Percentiles rank a stretch among this genome's conserved stretches.
phyloP scores from a whole-genome alignment of 2,329 filamentous ascomycete species.

The Westerdykella sp. region DNA sequence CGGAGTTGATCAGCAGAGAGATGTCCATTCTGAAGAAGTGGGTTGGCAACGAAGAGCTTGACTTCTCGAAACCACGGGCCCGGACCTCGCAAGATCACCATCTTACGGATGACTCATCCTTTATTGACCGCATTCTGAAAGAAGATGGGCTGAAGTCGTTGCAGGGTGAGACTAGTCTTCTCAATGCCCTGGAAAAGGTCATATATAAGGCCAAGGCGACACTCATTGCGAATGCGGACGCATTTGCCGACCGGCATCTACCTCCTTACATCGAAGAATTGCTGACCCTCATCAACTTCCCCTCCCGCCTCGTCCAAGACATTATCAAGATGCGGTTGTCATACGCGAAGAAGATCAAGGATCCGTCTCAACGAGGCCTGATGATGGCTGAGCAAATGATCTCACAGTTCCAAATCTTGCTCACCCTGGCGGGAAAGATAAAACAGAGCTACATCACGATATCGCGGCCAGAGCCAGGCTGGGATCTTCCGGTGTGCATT shows the following conservation, averaged over 20 bases:
- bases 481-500: constrained; percentile 92
- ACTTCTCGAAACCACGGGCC: constrained; percentile 72
- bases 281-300: constrained; percentile 93
- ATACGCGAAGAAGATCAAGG: constrained; percentile 92
- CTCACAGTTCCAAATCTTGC: constrained; percentile 84
- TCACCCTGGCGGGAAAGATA: constrained; percentile 86
- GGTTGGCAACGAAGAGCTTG: constrained; percentile 93
- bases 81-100: constrained; percentile 64
- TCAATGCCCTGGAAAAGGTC: constrained; percentile 74
- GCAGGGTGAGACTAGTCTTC: constrained; percentile 77
- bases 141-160: constrained; percentile 91
- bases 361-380: constrained; percentile 82
- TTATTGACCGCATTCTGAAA: constrained; percentile 89
- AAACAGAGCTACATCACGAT: constrained; percentile 83
- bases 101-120: constrained; percentile 82
- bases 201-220: constrained; percentile 92
- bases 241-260: constrained; percentile 81
- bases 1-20: constrained; percentile 91
- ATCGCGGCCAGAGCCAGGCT: constrained; percentile 79
- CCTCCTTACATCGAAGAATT: constrained; percentile 96
- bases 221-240: constrained; percentile 75
- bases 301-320: constrained; percentile 89
- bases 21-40: constrained; percentile 85
- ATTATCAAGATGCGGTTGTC: constrained; percentile 87
- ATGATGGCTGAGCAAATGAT: constrained; percentile 99